Conservation (phyloP, 2,329 filamentous ascomycete species). For the Escovopsis weberi region DNA sequence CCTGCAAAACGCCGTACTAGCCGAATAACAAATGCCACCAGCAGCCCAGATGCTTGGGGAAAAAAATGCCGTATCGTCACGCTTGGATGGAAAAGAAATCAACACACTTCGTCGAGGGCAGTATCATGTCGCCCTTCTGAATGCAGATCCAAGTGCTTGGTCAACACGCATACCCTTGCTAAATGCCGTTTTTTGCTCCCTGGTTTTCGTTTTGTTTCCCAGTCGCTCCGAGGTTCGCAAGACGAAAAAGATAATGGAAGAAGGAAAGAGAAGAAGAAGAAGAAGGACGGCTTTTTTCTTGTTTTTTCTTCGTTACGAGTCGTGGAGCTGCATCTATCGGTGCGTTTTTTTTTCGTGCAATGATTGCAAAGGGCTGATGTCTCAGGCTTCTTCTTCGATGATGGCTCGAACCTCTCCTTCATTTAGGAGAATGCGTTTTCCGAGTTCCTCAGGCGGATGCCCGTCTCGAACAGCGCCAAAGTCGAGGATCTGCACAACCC, state of each 20-base stretch:
- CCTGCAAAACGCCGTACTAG: too few relatives aligned
- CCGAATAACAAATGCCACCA: too few relatives aligned
- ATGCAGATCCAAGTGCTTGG: slow-evolving; percentile 5
- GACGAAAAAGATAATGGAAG: too few relatives aligned
- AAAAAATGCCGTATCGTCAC: slow-evolving; percentile 2
- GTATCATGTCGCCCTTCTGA: slow-evolving; percentile 6
- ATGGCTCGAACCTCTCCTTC: slow-evolving; percentile 37
- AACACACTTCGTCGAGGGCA: slow-evolving; percentile 3
- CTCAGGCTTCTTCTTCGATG: slow-evolving; percentile 28
- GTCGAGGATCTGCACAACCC: slow-evolving; percentile 62
- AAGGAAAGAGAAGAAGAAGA: too few relatives aligned
- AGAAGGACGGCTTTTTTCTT: neutral
- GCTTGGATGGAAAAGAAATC: slow-evolving; percentile 4
- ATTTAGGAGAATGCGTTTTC: slow-evolving; percentile 59
- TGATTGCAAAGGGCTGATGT: too few relatives aligned
- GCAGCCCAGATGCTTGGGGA: neutral
- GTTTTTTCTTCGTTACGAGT: neutral
- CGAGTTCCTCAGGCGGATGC: slow-evolving; percentile 59
- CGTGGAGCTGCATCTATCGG: neutral
- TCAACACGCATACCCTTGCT: slow-evolving; percentile 4
- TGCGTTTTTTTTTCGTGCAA: too few relatives aligned
- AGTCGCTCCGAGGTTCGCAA: neutral
- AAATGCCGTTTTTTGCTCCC: slow-evolving; percentile 5
- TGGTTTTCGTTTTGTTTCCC: slow-evolving; percentile 3
- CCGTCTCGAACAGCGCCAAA: slow-evolving; percentile 91